Evolutionary conservation across 148 eudicot genomes (phyloP).

Genomic region (Chenopodium album): DNA sequence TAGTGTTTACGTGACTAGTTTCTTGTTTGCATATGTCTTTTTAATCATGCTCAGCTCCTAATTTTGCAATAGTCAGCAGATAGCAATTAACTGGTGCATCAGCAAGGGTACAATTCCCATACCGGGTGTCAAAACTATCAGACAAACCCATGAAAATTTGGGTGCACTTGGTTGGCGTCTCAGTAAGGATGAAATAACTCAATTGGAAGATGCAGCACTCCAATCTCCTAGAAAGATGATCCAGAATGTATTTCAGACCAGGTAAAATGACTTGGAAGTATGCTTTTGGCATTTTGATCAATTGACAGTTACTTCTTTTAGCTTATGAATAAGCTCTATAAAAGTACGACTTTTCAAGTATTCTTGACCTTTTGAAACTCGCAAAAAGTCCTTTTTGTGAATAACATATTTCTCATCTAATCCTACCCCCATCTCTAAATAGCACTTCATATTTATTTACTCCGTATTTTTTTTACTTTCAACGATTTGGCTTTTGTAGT

Average conservation of each 20-base stretch:
- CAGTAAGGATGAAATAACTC: slow-evolving; percentile 54
- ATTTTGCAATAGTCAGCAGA: slow-evolving; percentile 40
- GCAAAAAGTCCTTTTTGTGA: neutral
- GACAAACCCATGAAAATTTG: slow-evolving; percentile 76
- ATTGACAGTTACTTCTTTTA: too few species aligned
- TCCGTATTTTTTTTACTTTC: neutral
- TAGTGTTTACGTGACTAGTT: neutral
- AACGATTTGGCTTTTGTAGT: neutral
- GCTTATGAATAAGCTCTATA: too few species aligned
- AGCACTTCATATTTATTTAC: neutral
- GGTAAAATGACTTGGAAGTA: slow-evolving; percentile 23
- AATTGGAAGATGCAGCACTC: slow-evolving; percentile 70
- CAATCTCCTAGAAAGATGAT: slow-evolving; percentile 74
- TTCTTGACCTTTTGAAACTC: neutral
- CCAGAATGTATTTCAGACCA: slow-evolving; percentile 90
- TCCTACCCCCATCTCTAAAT: neutral
- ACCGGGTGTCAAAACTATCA: slow-evolving; percentile 80
- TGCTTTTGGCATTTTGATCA: neutral
- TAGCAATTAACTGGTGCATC: slow-evolving; percentile 97
- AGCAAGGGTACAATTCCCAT: slow-evolving; percentile 84
- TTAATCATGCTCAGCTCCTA: neutral
- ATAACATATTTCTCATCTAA: too few species aligned
- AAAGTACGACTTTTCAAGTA: neutral
- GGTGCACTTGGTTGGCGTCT: slow-evolving; percentile 93
- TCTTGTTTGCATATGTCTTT: neutral